Base-by-base conservation (phyloP, 495 filamentous ascomycete genomes). In the Penicillium macrosclerotiorum region DNA sequence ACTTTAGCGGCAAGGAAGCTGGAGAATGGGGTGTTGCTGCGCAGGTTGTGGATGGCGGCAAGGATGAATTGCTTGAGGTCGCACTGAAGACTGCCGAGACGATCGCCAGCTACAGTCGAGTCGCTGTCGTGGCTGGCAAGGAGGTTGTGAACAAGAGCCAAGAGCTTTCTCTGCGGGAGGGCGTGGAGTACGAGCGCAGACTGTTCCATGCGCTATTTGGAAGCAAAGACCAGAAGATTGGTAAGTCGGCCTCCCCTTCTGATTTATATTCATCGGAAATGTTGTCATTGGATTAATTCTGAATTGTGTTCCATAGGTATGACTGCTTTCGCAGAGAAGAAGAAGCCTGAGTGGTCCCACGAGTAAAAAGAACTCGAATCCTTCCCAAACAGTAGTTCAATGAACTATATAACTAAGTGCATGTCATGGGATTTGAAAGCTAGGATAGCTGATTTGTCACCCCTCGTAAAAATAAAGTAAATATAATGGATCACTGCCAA, bases 111-210 rank as follows among this genome's bases (percentile, higher is more conserved):
- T 86, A 89, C 62, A 86, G 84, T 23, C 77, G 71, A 54, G 81
- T 97, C 26, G 86, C 90, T 0, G 83, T 94, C 18, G 80, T 85
- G 74, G 93, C 88, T n/a, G 87, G 82, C 6, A 98, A 98, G 79
- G 93, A 97, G 77, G 94, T 90, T 13, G 90, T 98, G 19, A 96
- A 96, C 57, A 95, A 96, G 82, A 92, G 88, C 57, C 89, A 95
- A 74, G 92, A 97, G 54, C 61, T 92, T 50, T 71, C 81, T 9
- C 68, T 98, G 49, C 75, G 84, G 55, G 94, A 96, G 57, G 93
- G 93, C 0, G 84, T 98, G 1, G 94, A 97, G 72, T 96, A 79
- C 70, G 93, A 98, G 80, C 73, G 93, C 62, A 75, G 92, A 38
- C 72, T 96, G 45, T 98, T 97, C 74, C 93, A 98, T 63, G 75